A percentile compares a stretch with the other conserved stretches of the same genome.
phyloP scores from a whole-genome alignment of 768 basidiomycete genomes.

The Rubroboletus satanas region DNA sequence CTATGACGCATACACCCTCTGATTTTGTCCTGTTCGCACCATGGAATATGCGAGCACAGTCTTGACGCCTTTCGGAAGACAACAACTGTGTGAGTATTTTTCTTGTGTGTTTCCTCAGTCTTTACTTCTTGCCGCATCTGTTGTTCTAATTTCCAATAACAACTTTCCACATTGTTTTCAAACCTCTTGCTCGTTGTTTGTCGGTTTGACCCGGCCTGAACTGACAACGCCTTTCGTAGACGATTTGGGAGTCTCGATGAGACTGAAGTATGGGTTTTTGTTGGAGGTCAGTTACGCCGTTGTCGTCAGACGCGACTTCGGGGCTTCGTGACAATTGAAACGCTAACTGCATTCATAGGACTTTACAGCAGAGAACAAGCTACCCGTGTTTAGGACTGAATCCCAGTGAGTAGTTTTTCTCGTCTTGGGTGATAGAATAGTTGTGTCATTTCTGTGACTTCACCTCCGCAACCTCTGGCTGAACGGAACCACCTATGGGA shows the following conservation, averaged over 20 bases:
- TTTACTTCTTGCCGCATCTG: not conserved
- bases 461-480: not conserved
- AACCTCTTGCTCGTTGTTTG: not conserved
- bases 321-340: not conserved
- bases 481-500: not conserved
- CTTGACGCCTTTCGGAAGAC: constrained; percentile 85
- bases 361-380: constrained; percentile 53
- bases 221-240: constrained; percentile 31
- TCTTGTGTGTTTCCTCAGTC: not conserved
- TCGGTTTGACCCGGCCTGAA: not conserved
- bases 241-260: constrained; percentile 65
- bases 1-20: not conserved
- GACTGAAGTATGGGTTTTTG: constrained; percentile 77
- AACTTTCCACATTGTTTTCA: too few relatives aligned
- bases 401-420: constrained; percentile 48
- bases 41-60: constrained; percentile 36
- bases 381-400: constrained; percentile 79
- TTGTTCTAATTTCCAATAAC: not conserved
- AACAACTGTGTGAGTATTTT: constrained; percentile 66
- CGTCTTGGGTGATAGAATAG: not conserved
- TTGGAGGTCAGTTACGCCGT: constrained; percentile 42
- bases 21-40: not conserved
- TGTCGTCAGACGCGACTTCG: constrained; percentile 1
- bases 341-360: constrained; percentile 39
- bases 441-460: not conserved